Evolutionary conservation across 345 rosid genomes (phyloP).

Genomic region (Lepidium didymum): DNA sequence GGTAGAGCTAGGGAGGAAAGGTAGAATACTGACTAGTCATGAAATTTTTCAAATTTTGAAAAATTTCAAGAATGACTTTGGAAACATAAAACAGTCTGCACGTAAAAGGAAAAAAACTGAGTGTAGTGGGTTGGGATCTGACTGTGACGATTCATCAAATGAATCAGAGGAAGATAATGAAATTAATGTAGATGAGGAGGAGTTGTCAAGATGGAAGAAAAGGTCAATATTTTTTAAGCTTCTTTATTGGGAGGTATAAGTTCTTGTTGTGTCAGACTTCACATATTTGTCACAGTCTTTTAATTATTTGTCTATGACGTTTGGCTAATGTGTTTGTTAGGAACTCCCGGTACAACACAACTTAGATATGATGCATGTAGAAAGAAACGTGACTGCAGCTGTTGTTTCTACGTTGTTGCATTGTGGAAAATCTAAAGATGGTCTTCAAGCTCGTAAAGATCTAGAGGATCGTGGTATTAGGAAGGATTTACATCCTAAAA

Average conservation of each 20-base stretch:
- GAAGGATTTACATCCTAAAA: neutral
- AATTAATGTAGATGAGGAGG: neutral
- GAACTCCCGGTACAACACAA: neutral
- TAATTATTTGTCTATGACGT: neutral
- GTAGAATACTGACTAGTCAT: neutral
- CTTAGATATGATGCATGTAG: neutral
- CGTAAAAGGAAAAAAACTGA: too few species aligned
- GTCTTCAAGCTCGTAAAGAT: too few species aligned
- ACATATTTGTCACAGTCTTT: too few species aligned
- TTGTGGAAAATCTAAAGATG: neutral
- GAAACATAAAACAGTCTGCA: too few species aligned
- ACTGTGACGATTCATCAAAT: neutral
- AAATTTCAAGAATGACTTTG: neutral
- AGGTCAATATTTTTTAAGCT: neutral
- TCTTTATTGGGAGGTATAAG: neutral
- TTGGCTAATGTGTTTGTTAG: neutral
- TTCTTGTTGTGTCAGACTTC: neutral
- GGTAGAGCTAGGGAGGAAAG: neutral
- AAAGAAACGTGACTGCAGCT: neutral
- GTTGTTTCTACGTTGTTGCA: neutral
- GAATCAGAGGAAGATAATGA: neutral
- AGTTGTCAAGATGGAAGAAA: neutral
- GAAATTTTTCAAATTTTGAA: neutral
- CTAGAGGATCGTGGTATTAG: too few species aligned
- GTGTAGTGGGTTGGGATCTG: too few species aligned